phyloP scores from a whole-genome alignment of 2,329 filamentous ascomycete genomes.

The Byssoonygena ceratinophila region DNA sequence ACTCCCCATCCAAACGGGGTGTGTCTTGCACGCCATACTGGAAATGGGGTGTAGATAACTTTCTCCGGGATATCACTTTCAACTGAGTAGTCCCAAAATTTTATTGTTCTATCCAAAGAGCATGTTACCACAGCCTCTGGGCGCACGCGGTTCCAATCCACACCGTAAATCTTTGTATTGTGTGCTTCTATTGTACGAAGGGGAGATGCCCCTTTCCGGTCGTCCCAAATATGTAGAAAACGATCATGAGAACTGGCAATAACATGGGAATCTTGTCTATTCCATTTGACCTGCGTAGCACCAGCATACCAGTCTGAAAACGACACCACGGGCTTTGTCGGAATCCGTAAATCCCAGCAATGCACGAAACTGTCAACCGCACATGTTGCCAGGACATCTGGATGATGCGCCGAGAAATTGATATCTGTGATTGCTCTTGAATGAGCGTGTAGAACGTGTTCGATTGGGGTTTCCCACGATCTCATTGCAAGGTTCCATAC shows the following conservation, averaged over 20 bases:
- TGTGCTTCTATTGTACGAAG: conserved; percentile 79
- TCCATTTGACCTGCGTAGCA: conserved; percentile 92
- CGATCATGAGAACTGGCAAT: conserved; percentile 85
- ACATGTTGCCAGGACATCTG: conserved; percentile 79
- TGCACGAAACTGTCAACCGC: conserved; percentile 89
- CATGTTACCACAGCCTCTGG: conserved; percentile 69
- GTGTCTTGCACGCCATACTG: conserved; percentile 82
- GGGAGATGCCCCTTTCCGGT: conserved; percentile 64
- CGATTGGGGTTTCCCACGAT: conserved; percentile 65
- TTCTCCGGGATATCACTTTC: conserved; percentile 58
- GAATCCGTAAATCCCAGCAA: conserved; percentile 75
- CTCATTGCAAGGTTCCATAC: conserved; percentile 81
- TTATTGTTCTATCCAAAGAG: conserved; percentile 83
- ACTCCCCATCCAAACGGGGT: conserved; percentile 81
- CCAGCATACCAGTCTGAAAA: conserved; percentile 92
- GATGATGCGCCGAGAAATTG: conserved; percentile 89
- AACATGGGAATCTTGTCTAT: conserved; percentile 73
- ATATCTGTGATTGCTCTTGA: conserved; percentile 88
- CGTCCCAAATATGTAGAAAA: conserved; percentile 82
- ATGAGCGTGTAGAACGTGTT: conserved; percentile 77
- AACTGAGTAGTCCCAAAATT: conserved; percentile 74
- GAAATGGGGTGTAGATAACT: conserved; percentile 70
- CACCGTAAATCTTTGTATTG: conserved; percentile 83
- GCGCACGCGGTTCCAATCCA: conserved; percentile 82
- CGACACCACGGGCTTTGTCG: conserved; percentile 61